phyloP scores from a whole-genome alignment of 2,329 filamentous ascomycete species.

The Aspergillus fumigatus region DNA sequence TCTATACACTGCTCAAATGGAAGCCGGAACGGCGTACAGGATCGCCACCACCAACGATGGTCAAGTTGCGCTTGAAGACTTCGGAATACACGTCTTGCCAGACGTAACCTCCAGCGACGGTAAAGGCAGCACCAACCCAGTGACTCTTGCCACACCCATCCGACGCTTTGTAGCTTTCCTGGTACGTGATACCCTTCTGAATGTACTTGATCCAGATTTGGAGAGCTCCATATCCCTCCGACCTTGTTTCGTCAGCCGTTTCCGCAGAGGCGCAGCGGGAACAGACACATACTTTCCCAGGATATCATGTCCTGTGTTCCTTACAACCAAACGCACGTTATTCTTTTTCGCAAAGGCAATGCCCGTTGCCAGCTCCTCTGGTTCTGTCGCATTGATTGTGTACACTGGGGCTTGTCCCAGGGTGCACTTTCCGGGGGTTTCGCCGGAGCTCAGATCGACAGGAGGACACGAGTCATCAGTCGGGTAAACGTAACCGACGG shows the following conservation, averaged over 20 bases:
- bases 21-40: constrained; percentile 6
- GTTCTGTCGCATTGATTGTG: constrained; percentile 25
- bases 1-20: not conserved
- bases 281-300: constrained; percentile 7
- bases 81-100: constrained; percentile 24
- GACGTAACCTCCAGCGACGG: constrained; percentile 23
- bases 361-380: constrained; percentile 19
- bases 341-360: constrained; percentile 43
- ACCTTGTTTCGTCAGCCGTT: constrained; percentile 10
- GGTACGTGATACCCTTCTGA: constrained; percentile 23
- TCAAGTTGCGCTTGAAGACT: constrained; percentile 20
- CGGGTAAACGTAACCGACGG: constrained; percentile 25
- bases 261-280: not conserved
- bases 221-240: constrained; percentile 26
- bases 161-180: constrained; percentile 21
- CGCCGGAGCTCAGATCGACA: constrained; percentile 17
- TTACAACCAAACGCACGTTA: constrained; percentile 48
- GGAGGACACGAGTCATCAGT: constrained; percentile 23
- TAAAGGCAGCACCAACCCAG: constrained; percentile 30
- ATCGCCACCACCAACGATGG: constrained; percentile 28
- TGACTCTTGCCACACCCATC: constrained; percentile 29
- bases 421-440: constrained; percentile 18
- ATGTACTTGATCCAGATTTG: constrained; percentile 29
- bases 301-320: constrained; percentile 39
- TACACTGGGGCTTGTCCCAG: constrained; percentile 25